Evolutionary conservation across 1,284 basidiomycete species (phyloP).

Genomic region (Ustilago sp.): DNA sequence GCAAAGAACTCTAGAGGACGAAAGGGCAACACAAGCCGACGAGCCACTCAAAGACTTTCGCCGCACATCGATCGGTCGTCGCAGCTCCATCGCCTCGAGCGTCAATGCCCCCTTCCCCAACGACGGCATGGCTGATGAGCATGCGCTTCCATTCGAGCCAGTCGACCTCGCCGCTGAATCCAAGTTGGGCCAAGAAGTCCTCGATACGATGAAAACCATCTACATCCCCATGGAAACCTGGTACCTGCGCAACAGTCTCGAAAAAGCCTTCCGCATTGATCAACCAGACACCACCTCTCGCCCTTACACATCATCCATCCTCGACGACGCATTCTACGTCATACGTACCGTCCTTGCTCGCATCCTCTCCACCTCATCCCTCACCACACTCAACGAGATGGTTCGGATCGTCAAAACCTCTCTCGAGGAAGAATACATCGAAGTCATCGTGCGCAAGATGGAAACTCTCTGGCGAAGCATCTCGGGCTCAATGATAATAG

Average conservation of each 20-base stretch:
- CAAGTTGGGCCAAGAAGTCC: conserved; percentile 76
- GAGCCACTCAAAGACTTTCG: conserved; percentile 51
- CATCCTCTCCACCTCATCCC: conserved; percentile 57
- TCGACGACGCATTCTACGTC: conserved; percentile 68
- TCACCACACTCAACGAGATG: conserved; percentile 46
- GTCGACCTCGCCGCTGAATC: conserved; percentile 72
- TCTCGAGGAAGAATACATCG: conserved; percentile 63
- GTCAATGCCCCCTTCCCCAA: conserved; percentile 1
- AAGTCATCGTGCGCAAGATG: conserved; percentile 64
- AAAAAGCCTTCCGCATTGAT: conserved; percentile 73
- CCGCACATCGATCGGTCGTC: conserved; percentile 44
- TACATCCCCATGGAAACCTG: conserved; percentile 91
- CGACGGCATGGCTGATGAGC: conserved; percentile 6
- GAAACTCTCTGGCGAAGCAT: conserved; percentile 61
- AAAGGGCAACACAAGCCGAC: conserved; percentile 34
- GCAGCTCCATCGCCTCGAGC: conserved; percentile 32
- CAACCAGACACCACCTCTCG: conserved; percentile 50
- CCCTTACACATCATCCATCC: conserved; percentile 62
- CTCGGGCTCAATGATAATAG: conserved; percentile 58
- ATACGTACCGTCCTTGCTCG: conserved; percentile 62
- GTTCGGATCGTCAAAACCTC: conserved; percentile 38
- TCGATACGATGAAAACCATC: conserved; percentile 74
- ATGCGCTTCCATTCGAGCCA: background rate
- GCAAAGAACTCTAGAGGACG: conserved; percentile 20
- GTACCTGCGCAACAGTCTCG: conserved; percentile 88